Evolutionary conservation across 306 rosid species (phyloP), one percentile per base, ranked within the genome.

Genomic region (Begonia loranthoides): DNA sequence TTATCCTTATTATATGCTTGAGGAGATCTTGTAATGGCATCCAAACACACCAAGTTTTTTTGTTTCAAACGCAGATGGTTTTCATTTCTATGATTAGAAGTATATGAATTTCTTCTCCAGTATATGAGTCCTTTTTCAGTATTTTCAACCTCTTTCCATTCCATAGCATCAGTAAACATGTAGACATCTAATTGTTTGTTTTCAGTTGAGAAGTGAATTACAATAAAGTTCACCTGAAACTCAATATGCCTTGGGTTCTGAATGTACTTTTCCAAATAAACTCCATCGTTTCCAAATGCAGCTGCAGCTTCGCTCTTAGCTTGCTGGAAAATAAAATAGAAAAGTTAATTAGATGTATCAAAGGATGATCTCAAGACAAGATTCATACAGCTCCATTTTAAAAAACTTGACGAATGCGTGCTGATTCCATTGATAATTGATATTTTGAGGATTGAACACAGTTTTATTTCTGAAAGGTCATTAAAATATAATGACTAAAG

Each of bases 251-350:
- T 90, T 54, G 99, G 99, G 58, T 86, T 90, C 73, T 80, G 92
- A 57, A 90, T 48, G 66, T 86, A 90, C 81, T 90, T 90, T 69
- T 90, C 99, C 79, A 90, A 73, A 76, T 90, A 90, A 72, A 86
- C 95, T 49, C 99, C 99, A 65, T 90, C 95, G 57, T 90, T 90
- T 54, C 95, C 99, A 80, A 90, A 90, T 40, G 99, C 99, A 71
- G 95, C 95, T 13, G 93, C 99, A 58, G 99, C 99, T 73, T 90
- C 99, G 55, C 92, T 86, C 75, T 83, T 90, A 41, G 99, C 99
- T 90, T 83, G 95, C 99, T 90, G 93, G 62, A 72, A 28, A 28
- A 75, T 56, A 34, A 58, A 68, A 62, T 34, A 17, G 56, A 49
- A n/a, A 45, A 67, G 58, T 50, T 54, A 63, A 58, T 56, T 50